Evolutionary conservation across 1,284 basidiomycete species (phyloP).

Genomic region (Ceratobasidium sp.): DNA sequence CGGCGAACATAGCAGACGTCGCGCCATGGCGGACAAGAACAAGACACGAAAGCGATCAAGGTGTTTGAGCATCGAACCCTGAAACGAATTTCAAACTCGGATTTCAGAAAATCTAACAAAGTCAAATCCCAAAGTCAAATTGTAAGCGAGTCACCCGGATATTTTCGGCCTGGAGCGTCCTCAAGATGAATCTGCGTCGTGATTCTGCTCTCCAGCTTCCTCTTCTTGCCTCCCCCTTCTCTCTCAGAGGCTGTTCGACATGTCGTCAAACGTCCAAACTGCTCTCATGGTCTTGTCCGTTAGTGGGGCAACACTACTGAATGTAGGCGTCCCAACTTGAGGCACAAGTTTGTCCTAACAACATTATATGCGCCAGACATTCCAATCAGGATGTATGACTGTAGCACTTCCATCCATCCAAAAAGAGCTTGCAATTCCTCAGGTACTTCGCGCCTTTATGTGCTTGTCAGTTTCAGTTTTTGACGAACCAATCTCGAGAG

Average conservation of each 20-base stretch:
- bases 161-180: background rate
- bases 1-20: slow-evolving; percentile 32
- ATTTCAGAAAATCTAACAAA: background rate
- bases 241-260: background rate
- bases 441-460: slow-evolving; percentile 8
- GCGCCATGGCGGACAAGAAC: slow-evolving; percentile 15
- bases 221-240: background rate
- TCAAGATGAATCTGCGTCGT: slow-evolving; percentile 1
- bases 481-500: background rate
- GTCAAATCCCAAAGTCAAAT: background rate
- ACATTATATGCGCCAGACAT: slow-evolving; percentile 14
- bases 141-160: slow-evolving; percentile 4
- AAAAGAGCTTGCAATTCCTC: slow-evolving; percentile 40
- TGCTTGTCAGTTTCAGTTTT: background rate
- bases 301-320: slow-evolving; percentile 36
- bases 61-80: slow-evolving; percentile 1
- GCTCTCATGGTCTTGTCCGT: slow-evolving; percentile 22
- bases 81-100: slow-evolving; percentile 1
- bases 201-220: background rate
- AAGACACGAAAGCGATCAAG: background rate
- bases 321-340: slow-evolving; percentile 8
- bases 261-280: slow-evolving; percentile 15
- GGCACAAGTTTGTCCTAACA: background rate
- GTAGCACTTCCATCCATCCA: slow-evolving; percentile 45
- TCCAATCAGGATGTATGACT: slow-evolving; percentile 43